Conservation (phyloP, 371 early-diverging fungal species). For the Blyttiomyces sp. region DNA sequence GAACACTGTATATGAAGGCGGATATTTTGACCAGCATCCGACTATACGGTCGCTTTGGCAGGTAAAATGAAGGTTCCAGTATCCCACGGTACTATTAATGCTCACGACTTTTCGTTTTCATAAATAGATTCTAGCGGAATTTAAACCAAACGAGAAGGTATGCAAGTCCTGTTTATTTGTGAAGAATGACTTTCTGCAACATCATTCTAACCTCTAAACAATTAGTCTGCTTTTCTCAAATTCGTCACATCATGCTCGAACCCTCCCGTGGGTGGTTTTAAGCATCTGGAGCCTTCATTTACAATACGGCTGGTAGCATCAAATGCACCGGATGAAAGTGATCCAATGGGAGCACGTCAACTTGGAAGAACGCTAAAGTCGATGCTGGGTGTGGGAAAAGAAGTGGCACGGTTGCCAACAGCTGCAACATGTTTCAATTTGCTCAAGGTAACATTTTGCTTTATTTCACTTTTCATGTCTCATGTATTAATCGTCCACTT, state of each 20-base stretch:
- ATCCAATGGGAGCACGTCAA: slow-evolving; percentile 1
- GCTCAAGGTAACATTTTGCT: slow-evolving; percentile 54
- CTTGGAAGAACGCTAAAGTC: slow-evolving; percentile 24
- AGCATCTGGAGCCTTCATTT: slow-evolving; percentile 36
- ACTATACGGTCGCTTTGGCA: slow-evolving; percentile 72
- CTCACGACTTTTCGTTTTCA: background rate
- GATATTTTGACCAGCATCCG: slow-evolving; percentile 37
- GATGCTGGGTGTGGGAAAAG: slow-evolving; percentile 41
- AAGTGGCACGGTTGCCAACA: slow-evolving; percentile 34
- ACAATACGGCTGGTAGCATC: slow-evolving; percentile 35
- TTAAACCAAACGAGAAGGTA: slow-evolving; percentile 28
- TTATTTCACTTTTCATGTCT: background rate
- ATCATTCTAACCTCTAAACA: slow-evolving; percentile 27
- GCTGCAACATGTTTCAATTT: slow-evolving; percentile 88
- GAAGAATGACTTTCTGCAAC: no score
- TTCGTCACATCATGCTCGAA: slow-evolving; percentile 91
- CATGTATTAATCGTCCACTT: background rate
- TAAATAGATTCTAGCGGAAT: slow-evolving; percentile 15
- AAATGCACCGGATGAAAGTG: slow-evolving; percentile 8
- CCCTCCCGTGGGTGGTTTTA: slow-evolving; percentile 68
- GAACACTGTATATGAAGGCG: slow-evolving; percentile 37
- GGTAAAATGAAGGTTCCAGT: slow-evolving; percentile 49
- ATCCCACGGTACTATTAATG: background rate
- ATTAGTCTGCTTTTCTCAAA: slow-evolving; percentile 71
- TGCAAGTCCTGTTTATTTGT: background rate